A percentile compares a stretch with the other conserved stretches of the same genome.
Evolutionary conservation across 257 asterid genomes (phyloP).

Genomic region (Penstemon newberryi): DNA sequence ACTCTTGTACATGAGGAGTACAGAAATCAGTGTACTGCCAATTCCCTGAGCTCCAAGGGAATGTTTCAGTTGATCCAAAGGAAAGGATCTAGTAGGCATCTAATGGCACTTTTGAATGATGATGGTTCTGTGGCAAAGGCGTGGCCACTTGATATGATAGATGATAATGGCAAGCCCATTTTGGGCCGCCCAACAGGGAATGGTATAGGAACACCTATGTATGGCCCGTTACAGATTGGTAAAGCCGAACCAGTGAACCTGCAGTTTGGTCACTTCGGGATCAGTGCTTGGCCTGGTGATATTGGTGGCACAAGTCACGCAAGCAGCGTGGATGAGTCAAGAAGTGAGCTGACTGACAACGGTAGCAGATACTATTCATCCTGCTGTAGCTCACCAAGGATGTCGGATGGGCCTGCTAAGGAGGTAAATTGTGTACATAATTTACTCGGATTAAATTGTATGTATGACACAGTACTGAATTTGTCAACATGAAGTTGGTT

Average conservation of each 20-base stretch:
- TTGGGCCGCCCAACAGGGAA: slow-evolving; percentile 38
- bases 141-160: slow-evolving; percentile 81
- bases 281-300: slow-evolving; percentile 94
- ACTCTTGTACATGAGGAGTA: slow-evolving; percentile 82
- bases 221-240: slow-evolving; percentile 80
- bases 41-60: slow-evolving; percentile 89
- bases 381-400: slow-evolving; percentile 94
- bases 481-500: neutral
- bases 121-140: slow-evolving; percentile 99
- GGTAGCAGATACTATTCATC: slow-evolving; percentile 85
- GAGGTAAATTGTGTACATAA: slow-evolving; percentile 51
- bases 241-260: slow-evolving; percentile 87
- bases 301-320: slow-evolving; percentile 90
- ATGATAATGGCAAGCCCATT: slow-evolving; percentile 49
- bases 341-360: slow-evolving; percentile 78
- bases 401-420: slow-evolving; percentile 79
- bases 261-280: slow-evolving; percentile 94
- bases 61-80: slow-evolving; percentile 97
- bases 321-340: slow-evolving; percentile 85
- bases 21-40: slow-evolving; percentile 87
- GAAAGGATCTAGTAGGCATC: slow-evolving; percentile 82
- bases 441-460: neutral
- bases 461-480: slow-evolving; percentile 6
- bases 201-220: slow-evolving; percentile 68
- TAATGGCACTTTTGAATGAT: slow-evolving; percentile 91